A percentile compares a stretch with the other conserved stretches of the same genome.
Conservation (phyloP, 1,284 basidiomycete genomes). For the Inonotus hispidus region DNA sequence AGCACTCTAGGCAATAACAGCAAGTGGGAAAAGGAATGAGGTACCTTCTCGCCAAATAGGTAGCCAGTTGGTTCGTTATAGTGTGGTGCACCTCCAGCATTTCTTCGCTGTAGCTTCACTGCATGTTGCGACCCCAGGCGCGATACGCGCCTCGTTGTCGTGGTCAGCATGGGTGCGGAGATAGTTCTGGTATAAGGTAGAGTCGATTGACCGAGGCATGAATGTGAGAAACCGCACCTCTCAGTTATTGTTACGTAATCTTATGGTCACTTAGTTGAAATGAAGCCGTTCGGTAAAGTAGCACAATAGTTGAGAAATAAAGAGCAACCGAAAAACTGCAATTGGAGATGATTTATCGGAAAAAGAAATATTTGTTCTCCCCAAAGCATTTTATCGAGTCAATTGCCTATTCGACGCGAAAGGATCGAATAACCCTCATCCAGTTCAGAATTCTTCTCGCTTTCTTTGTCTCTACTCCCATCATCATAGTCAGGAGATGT, state of each 20-base stretch:
- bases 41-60: conserved; percentile 85
- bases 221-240: not conserved
- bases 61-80: conserved; percentile 88
- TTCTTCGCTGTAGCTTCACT: conserved; percentile 12
- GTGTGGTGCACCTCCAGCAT: conserved; percentile 51
- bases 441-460: conserved; percentile 34
- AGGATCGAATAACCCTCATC: conserved; percentile 19
- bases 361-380: no score
- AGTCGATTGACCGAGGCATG: not conserved
- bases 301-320: no score
- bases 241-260: not conserved
- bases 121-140: not conserved
- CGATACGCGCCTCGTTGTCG: conserved; percentile 12
- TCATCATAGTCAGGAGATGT: conserved; percentile 45
- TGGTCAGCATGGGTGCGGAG: conserved; percentile 12
- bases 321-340: no score
- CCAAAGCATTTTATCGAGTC: no score
- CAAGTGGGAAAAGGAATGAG: not conserved
- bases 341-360: no score
- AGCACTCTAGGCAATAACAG: not conserved
- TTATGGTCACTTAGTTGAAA: no score
- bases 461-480: conserved; percentile 21
- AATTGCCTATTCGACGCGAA: not conserved
- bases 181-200: not conserved
- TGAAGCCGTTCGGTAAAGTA: no score